phyloP scores from a whole-genome alignment of 192 early-diverging fungal species.

The Coemansia sp. region DNA sequence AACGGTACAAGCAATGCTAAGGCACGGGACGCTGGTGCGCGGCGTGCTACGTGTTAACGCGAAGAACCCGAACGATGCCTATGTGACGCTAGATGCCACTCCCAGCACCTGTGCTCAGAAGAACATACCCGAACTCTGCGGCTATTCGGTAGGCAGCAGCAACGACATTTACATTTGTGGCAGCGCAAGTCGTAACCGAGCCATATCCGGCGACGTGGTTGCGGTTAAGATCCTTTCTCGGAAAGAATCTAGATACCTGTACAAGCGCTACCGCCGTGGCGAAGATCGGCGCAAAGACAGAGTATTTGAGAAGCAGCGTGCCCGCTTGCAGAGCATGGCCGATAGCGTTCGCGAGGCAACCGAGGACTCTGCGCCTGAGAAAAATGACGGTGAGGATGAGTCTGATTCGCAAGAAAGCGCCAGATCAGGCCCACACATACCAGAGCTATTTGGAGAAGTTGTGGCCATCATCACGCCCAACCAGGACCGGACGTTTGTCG shows the following conservation, averaged over 20 bases:
- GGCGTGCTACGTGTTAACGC: slow-evolving; percentile 86
- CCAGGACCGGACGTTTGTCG: slow-evolving; percentile 25
- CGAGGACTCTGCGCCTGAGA: background rate
- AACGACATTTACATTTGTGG: slow-evolving; percentile 73
- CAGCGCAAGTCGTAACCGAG: slow-evolving; percentile 77
- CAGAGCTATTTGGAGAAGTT: slow-evolving; percentile 27
- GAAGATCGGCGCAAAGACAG: slow-evolving; percentile 57
- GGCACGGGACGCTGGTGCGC: slow-evolving; percentile 56
- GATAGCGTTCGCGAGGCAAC: slow-evolving; percentile 15
- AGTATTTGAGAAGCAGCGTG: slow-evolving; percentile 61
- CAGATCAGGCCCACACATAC: background rate
- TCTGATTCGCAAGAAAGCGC: background rate
- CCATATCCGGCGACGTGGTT: slow-evolving; percentile 84
- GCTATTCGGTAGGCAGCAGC: slow-evolving; percentile 44
- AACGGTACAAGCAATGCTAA: slow-evolving; percentile 10
- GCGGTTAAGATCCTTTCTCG: slow-evolving; percentile 75
- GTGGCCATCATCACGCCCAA: slow-evolving; percentile 32
- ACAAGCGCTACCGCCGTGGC: slow-evolving; percentile 50
- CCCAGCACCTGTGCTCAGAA: slow-evolving; percentile 18
- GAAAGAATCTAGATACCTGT: slow-evolving; percentile 4
- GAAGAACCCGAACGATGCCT: slow-evolving; percentile 79
- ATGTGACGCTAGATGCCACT: slow-evolving; percentile 74
- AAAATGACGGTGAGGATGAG: background rate
- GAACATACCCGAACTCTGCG: slow-evolving; percentile 18
- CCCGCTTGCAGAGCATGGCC: slow-evolving; percentile 65